Evolutionary conservation across 495 filamentous ascomycete genomes (phyloP).

Genomic region (Lindgomyces ingoldianus): DNA sequence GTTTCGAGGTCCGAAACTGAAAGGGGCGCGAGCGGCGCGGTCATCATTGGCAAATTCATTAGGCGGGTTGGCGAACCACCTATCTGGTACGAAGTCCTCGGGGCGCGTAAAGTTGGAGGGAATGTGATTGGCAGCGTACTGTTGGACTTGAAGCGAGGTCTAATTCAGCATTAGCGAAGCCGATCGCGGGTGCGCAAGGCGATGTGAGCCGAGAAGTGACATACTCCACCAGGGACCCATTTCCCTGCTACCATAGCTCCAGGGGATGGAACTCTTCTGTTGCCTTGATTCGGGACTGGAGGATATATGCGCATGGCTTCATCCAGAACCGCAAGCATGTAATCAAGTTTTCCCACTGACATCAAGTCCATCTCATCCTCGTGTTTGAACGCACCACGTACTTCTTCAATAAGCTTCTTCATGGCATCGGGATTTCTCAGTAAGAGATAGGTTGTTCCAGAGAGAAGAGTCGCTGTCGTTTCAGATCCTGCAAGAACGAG

Average conservation of each 20-base stretch:
- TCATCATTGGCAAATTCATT: slow-evolving; percentile 48
- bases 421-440: slow-evolving; percentile 50
- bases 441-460: slow-evolving; percentile 55
- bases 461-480: slow-evolving; percentile 61
- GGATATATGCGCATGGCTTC: slow-evolving; percentile 63
- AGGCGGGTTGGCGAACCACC: slow-evolving; percentile 47
- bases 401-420: slow-evolving; percentile 52
- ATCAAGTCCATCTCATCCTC: slow-evolving; percentile 56
- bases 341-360: slow-evolving; percentile 51
- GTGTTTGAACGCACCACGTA: slow-evolving; percentile 53
- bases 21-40: slow-evolving; percentile 55
- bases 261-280: slow-evolving; percentile 49
- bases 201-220: neutral
- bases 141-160: slow-evolving; percentile 53
- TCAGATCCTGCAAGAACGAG: slow-evolving; percentile 48
- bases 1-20: slow-evolving; percentile 58
- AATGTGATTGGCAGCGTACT: slow-evolving; percentile 53
- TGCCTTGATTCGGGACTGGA: slow-evolving; percentile 53
- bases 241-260: slow-evolving; percentile 54
- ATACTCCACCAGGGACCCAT: slow-evolving; percentile 46
- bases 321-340: slow-evolving; percentile 58
- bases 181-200: neutral
- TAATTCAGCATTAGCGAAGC: slow-evolving; percentile 31
- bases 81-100: slow-evolving; percentile 53
- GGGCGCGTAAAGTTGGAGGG: slow-evolving; percentile 52